Evolutionary conservation across 495 filamentous ascomycete species (phyloP).

Genomic region (Aspergillus haitiensis): DNA sequence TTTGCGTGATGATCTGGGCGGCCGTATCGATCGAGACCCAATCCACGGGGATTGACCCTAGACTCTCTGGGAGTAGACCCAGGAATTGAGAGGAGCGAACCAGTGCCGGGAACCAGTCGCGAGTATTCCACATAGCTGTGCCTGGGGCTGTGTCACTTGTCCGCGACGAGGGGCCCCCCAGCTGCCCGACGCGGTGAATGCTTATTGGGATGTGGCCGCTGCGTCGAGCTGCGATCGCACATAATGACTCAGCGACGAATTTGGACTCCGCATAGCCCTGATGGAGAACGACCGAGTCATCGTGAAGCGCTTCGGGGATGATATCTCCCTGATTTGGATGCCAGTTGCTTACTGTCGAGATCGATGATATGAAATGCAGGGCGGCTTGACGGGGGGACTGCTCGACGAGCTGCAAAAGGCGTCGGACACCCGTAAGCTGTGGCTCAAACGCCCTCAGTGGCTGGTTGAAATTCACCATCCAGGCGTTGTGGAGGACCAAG

Average conservation of each 20-base stretch:
- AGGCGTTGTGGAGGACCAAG: conserved; percentile 62
- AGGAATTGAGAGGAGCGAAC: conserved; percentile 34
- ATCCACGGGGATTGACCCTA: conserved; percentile 27
- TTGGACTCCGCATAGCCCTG: conserved; percentile 61
- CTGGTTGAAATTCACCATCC: conserved; percentile 65
- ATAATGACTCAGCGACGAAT: conserved; percentile 52
- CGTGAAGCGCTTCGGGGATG: conserved; percentile 51
- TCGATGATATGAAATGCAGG: conserved; percentile 58
- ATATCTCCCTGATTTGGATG: conserved; percentile 31
- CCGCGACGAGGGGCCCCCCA: conserved; percentile 48
- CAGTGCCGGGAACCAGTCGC: conserved; percentile 42
- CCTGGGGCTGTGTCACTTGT: neutral
- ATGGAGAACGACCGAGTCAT: conserved; percentile 37
- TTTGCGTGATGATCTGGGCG: conserved; percentile 9
- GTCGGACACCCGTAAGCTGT: conserved; percentile 53
- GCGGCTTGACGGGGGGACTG: neutral
- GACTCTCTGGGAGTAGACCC: conserved; percentile 24
- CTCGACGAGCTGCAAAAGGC: conserved; percentile 34
- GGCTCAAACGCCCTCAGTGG: conserved; percentile 56
- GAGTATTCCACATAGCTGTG: conserved; percentile 36
- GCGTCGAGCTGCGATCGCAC: conserved; percentile 45
- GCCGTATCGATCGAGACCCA: conserved; percentile 29
- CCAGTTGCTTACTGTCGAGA: conserved; percentile 44
- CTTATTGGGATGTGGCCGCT: conserved; percentile 39
- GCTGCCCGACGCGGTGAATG: conserved; percentile 59